Evolutionary conservation across 345 rosid species (phyloP).

Genomic region (Eucalyptus erythrocorys): DNA sequence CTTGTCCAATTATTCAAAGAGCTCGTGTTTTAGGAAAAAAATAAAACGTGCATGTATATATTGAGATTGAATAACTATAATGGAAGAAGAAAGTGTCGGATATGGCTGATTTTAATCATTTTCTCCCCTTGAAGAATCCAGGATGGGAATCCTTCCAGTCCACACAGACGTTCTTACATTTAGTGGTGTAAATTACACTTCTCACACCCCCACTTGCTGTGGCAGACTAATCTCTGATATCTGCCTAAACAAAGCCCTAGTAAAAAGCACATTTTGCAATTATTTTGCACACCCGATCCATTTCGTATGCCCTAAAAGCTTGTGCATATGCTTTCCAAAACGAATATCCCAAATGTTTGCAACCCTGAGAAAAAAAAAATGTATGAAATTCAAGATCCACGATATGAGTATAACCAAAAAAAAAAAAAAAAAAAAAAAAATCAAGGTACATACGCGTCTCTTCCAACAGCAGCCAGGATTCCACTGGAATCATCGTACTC

Average conservation of each 20-base stretch:
- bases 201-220: too few species aligned
- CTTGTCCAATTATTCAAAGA: not conserved
- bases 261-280: not conserved
- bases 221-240: too few species aligned
- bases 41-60: not conserved
- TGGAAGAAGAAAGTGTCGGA: not conserved
- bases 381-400: not conserved
- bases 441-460: constrained; percentile 71
- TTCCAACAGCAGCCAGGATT: constrained; percentile 91
- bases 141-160: not conserved
- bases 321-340: constrained; percentile 96
- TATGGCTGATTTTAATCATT: not conserved
- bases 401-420: not conserved
- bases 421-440: too few species aligned
- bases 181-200: not conserved
- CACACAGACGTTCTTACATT: not conserved
- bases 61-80: not conserved
- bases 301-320: constrained; percentile 82
- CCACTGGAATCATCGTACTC: constrained; percentile 97
- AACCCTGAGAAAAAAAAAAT: constrained; percentile 29
- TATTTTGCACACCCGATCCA: constrained; percentile 79
- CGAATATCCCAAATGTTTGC: constrained; percentile 98
- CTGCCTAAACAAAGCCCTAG: not conserved
- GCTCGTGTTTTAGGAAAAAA: not conserved
- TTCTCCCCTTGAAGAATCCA: not conserved